Conservation (phyloP, 2,329 filamentous ascomycete genomes). For the Alternaria rosae region DNA sequence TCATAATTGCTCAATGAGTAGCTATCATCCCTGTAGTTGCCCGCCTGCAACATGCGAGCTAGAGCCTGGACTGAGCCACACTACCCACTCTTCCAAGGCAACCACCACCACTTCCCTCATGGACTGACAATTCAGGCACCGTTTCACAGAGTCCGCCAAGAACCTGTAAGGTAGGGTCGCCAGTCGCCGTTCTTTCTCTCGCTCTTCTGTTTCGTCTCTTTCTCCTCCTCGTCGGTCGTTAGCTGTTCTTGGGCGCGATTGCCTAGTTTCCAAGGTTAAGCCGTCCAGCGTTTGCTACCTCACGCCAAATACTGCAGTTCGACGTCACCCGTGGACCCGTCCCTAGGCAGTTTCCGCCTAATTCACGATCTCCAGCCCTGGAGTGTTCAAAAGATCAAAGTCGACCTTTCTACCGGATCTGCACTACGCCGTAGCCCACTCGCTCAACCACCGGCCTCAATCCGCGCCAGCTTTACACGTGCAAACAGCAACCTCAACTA, state of each 20-base stretch:
- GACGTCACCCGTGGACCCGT: constrained; percentile 8
- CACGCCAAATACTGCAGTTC: not conserved
- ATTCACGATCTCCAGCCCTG: not conserved
- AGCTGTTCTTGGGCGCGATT: not conserved
- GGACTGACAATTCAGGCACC: constrained; percentile 16
- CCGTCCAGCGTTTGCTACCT: constrained; percentile 5
- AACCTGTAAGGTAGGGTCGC: constrained; percentile 1
- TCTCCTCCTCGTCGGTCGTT: constrained; percentile 10
- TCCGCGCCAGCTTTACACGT: not conserved
- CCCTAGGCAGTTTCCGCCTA: not conserved
- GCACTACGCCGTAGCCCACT: constrained; percentile 6
- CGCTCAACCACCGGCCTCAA: constrained; percentile 9
- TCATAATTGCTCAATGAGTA: not conserved
- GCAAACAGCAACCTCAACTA: not conserved
- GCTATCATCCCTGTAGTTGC: not conserved
- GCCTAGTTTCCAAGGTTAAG: not conserved
- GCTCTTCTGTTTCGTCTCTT: constrained; percentile 2
- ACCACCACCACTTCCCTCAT: constrained; percentile 14
- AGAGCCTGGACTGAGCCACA: constrained; percentile 1
- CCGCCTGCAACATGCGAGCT: constrained; percentile 6
- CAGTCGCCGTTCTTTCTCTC: not conserved
- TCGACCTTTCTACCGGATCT: not conserved
- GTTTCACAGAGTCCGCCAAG: constrained; percentile 25
- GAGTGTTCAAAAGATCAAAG: not conserved
- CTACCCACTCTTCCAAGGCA: constrained; percentile 28